Conservation (phyloP, 140 eudicot species). For the Bidens hawaiensis region DNA sequence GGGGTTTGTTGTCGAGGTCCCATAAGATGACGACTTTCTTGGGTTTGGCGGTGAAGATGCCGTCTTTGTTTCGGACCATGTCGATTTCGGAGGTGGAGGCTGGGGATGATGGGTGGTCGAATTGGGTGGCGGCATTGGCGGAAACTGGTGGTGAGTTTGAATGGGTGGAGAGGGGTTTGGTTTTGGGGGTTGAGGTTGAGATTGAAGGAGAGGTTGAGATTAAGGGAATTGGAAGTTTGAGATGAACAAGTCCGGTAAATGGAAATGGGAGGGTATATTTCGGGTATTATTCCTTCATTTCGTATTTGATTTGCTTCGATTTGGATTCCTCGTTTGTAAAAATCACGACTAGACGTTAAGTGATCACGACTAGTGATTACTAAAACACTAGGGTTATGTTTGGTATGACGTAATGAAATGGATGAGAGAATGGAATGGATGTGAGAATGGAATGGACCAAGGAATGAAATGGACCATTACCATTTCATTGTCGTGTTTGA, state of each 20-base stretch:
- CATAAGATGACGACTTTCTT: slow-evolving; percentile 79
- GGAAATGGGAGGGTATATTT: not conserved
- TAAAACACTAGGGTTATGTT: too few species aligned
- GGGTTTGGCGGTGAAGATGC: slow-evolving; percentile 57
- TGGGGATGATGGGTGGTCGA: slow-evolving; percentile 22
- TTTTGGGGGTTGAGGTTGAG: slow-evolving; percentile 15
- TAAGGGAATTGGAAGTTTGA: slow-evolving; percentile 12
- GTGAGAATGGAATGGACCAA: too few species aligned
- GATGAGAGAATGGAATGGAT: too few species aligned
- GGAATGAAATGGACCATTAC: too few species aligned
- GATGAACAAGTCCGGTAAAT: not conserved
- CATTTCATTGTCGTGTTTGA: too few species aligned
- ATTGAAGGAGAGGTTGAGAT: slow-evolving; percentile 22
- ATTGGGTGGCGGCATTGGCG: slow-evolving; percentile 12
- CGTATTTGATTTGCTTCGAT: too few species aligned
- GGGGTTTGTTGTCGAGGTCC: slow-evolving; percentile 97
- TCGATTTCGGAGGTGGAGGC: slow-evolving; percentile 58
- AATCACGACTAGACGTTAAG: too few species aligned
- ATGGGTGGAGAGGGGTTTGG: slow-evolving; percentile 1
- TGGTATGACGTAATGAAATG: too few species aligned
- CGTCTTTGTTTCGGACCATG: slow-evolving; percentile 58
- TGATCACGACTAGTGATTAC: too few species aligned
- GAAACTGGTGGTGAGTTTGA: slow-evolving; percentile 13
- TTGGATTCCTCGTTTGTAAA: too few species aligned
- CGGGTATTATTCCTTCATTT: too few species aligned